A percentile compares a stretch with the other conserved stretches of the same genome.
These are phyloP conservation scores for Calonectria pseudoturangicola DNA, from an alignment of 2,329 filamentous ascomycete species.

Conservation along the genomic window DNA sequence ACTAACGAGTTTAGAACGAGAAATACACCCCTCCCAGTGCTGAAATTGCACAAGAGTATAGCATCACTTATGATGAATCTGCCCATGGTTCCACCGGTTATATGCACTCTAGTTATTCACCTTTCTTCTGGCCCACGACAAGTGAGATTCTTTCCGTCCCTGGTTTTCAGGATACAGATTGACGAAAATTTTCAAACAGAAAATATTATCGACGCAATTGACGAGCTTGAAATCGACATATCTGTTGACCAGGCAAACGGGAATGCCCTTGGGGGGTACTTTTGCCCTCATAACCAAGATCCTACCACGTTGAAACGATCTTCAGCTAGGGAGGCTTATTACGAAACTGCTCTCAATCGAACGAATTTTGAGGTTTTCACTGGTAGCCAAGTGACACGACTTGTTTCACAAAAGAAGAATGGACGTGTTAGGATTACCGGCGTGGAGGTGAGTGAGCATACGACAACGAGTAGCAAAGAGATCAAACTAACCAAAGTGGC, in stretches of 20 bases:
- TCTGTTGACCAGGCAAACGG: slow-evolving; percentile 48
- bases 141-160: slow-evolving; percentile 35
- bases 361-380: slow-evolving; percentile 43
- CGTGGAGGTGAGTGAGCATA: slow-evolving; percentile 45
- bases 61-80: slow-evolving; percentile 41
- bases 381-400: slow-evolving; percentile 45
- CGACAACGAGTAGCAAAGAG: background rate
- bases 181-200: slow-evolving; percentile 28
- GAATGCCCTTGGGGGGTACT: slow-evolving; percentile 48
- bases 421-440: slow-evolving; percentile 37
- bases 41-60: slow-evolving; percentile 43
- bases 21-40: slow-evolving; percentile 40
- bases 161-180: fast-evolving
- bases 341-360: slow-evolving; percentile 36
- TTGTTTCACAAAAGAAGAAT: slow-evolving; percentile 41
- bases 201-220: slow-evolving; percentile 38
- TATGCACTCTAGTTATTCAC: slow-evolving; percentile 47
- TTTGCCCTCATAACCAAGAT: slow-evolving; percentile 47
- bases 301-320: slow-evolving; percentile 42
- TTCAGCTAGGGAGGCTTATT: slow-evolving; percentile 50
- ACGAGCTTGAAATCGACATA: slow-evolving; percentile 42
- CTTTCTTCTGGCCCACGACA: slow-evolving; percentile 52
- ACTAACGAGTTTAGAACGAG: slow-evolving; percentile 38
- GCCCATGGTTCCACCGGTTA: slow-evolving; percentile 44
- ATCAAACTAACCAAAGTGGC: background rate